Evolutionary conservation across 2,329 filamentous ascomycete genomes (phyloP).

Genomic region (Fusarium algeriense): DNA sequence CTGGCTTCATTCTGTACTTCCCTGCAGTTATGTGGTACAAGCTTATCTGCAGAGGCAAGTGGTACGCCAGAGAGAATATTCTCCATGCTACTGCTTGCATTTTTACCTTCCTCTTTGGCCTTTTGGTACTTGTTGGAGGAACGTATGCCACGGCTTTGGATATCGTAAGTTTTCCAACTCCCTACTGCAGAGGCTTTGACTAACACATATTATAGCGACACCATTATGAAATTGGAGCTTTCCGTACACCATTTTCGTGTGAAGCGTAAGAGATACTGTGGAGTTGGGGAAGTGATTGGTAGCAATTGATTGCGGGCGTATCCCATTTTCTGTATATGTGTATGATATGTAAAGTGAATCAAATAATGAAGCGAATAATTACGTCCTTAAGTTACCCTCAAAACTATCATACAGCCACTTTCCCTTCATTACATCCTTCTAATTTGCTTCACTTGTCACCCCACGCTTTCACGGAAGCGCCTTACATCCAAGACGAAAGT

Average conservation of each 20-base stretch:
- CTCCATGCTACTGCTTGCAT: conserved; percentile 14
- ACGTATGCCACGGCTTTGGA: conserved; percentile 35
- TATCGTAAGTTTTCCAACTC: conserved; percentile 13
- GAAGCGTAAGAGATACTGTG: not conserved
- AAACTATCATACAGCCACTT: accelerated
- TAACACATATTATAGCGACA: conserved; percentile 9
- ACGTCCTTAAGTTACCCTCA: not conserved
- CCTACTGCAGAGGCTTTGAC: accelerated
- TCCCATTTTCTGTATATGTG: accelerated
- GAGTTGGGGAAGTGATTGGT: not conserved
- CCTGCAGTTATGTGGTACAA: conserved; percentile 57
- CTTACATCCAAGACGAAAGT: not conserved
- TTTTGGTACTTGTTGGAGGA: conserved; percentile 27
- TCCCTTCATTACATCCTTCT: accelerated
- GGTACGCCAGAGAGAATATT: conserved; percentile 35
- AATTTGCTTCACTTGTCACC: accelerated
- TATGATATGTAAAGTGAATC: not conserved
- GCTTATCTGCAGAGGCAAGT: conserved; percentile 48
- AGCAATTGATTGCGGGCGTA: not conserved
- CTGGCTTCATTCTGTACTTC: conserved; percentile 54
- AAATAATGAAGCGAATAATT: not conserved
- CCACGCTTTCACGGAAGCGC: too few species aligned
- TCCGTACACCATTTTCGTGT: conserved; percentile 26
- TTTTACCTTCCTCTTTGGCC: conserved; percentile 32
- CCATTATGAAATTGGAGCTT: conserved; percentile 32